Evolutionary conservation across 805 yeast species (phyloP), one percentile per base, ranked within the genome.

Genomic region (Zygosaccharomyces kombuchaensis): DNA sequence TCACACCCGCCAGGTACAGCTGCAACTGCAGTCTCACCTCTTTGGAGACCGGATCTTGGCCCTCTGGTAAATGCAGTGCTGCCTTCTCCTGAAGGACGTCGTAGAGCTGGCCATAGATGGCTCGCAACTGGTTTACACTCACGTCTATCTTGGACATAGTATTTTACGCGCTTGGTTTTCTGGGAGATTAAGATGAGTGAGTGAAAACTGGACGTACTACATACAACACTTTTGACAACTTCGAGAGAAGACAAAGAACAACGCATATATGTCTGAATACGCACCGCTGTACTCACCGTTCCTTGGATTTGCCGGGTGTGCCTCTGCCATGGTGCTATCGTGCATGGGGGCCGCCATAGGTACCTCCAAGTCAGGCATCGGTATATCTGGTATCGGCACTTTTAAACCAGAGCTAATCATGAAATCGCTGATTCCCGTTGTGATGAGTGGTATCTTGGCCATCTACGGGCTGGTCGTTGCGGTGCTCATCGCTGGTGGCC

Each of bases 321-420:
- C 93, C 6, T 83, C 88, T 38, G 96, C 96, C 41, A 87, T 88
- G 87, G 78, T 87, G 19, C 73, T 91, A 48, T 83, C 95, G 47
- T 87, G 96, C 62, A 83, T 91, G n/a, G 99, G 99, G 52, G 98
- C 99, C 4, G 98, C 98, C 50, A 83, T 89, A 56, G 99, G 99
- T 47, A 91, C 98, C 2, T 98, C 98, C 51, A 93, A 93, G 69
- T 86, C 96, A 36, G 99, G 99, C 48, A 83, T 93, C 53, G 99
- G 99, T 76, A 93, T 93, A 59, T 74, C 97, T 26, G 99, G 98
- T 75, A 89, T 93, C 55, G 97, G 98, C 74, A 85, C 96, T 38
- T 93, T 91, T 72, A 86, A 87, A 65, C 99, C 99, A 9, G 99
- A 93, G 62, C 74, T 93, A 60, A 89, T 93, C 60, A 93, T 93